phyloP scores from a whole-genome alignment of 2,329 filamentous ascomycete species.

The Monosporascus ibericus region DNA sequence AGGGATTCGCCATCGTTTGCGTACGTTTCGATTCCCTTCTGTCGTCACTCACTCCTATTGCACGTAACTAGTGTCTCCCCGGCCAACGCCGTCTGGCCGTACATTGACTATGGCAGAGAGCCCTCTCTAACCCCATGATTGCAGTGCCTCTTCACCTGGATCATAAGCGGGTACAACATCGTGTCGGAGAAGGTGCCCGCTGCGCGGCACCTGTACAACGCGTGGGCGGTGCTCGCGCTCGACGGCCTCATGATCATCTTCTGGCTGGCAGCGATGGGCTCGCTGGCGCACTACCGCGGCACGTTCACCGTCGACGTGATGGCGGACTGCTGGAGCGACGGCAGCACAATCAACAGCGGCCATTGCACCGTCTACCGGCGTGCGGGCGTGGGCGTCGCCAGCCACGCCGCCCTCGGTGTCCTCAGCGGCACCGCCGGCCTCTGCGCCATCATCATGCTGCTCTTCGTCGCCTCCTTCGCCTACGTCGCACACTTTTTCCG shows the following conservation, averaged over 20 bases:
- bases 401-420: slow-evolving; percentile 27
- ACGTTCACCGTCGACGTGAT: slow-evolving; percentile 27
- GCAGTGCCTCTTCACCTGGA: slow-evolving; percentile 40
- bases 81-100: background rate
- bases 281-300: slow-evolving; percentile 33
- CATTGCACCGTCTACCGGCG: slow-evolving; percentile 27
- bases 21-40: slow-evolving; percentile 24
- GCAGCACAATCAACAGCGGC: slow-evolving; percentile 33
- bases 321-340: slow-evolving; percentile 29
- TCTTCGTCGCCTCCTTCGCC: slow-evolving; percentile 25
- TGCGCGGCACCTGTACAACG: slow-evolving; percentile 33
- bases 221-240: slow-evolving; percentile 37
- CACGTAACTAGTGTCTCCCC: no score
- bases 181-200: slow-evolving; percentile 32
- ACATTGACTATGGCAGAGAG: background rate
- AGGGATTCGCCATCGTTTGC: slow-evolving; percentile 35
- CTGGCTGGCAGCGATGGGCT: slow-evolving; percentile 39
- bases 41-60: background rate
- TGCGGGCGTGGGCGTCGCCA: slow-evolving; percentile 30
- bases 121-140: background rate
- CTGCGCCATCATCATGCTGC: slow-evolving; percentile 32
- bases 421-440: slow-evolving; percentile 37
- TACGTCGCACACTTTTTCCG: slow-evolving; percentile 27
- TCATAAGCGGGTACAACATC: slow-evolving; percentile 35
- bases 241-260: slow-evolving; percentile 39